A percentile compares a stretch with the other conserved stretches of the same genome.
Conservation (phyloP, 2,329 filamentous ascomycete genomes). For the Alternaria arborescens region DNA sequence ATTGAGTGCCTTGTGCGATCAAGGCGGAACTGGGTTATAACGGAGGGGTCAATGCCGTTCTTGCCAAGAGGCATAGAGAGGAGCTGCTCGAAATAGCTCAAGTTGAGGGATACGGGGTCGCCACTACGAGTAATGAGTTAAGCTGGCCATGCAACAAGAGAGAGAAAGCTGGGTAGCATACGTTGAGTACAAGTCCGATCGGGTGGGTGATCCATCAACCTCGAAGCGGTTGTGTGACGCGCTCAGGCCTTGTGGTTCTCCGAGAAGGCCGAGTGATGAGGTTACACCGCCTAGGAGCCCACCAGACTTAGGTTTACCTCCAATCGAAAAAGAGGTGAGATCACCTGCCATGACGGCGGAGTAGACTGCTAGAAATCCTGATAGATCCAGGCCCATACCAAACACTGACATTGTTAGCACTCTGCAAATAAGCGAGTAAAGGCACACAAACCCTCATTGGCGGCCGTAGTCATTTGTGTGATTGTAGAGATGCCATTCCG, state of each 20-base stretch:
- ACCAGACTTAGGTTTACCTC: slow-evolving; percentile 23
- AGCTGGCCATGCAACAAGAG: not conserved
- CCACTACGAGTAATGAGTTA: slow-evolving; percentile 8
- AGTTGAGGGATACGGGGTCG: slow-evolving; percentile 12
- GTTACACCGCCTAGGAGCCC: slow-evolving; percentile 29
- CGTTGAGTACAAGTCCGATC: slow-evolving; percentile 14
- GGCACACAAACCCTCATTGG: slow-evolving; percentile 9
- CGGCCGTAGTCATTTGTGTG: slow-evolving; percentile 14
- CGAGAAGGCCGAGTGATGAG: slow-evolving; percentile 25
- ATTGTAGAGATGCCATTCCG: slow-evolving; percentile 11
- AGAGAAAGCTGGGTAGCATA: slow-evolving; percentile 3
- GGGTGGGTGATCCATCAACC: slow-evolving; percentile 29
- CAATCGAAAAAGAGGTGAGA: slow-evolving; percentile 20
- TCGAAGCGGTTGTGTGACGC: slow-evolving; percentile 32
- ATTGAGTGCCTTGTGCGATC: slow-evolving; percentile 30
- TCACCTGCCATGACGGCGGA: slow-evolving; percentile 24
- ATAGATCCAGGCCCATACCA: slow-evolving; percentile 24
- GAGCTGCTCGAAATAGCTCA: slow-evolving; percentile 11
- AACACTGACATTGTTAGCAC: slow-evolving; percentile 9
- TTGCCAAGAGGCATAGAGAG: slow-evolving; percentile 14
- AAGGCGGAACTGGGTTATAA: slow-evolving; percentile 19
- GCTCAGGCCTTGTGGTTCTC: slow-evolving; percentile 23
- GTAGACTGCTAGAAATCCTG: slow-evolving; percentile 29
- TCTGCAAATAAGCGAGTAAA: not conserved
- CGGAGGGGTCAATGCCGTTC: slow-evolving; percentile 9